Base-by-base conservation (phyloP, 2,329 filamentous ascomycete species). In the Tolypocladium nubicola region DNA sequence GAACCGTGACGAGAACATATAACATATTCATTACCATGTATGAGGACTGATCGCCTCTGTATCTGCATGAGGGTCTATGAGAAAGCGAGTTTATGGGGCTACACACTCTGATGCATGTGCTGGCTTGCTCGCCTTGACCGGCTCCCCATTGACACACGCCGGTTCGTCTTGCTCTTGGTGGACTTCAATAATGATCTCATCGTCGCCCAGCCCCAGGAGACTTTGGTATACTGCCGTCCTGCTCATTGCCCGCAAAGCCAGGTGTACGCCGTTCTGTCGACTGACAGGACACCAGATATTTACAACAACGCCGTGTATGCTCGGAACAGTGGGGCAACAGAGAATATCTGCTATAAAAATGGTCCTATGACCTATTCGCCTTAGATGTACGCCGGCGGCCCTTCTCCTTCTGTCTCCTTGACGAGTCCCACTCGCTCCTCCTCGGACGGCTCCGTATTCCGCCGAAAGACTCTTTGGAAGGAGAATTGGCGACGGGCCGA, bases 341-440 rank as follows among this genome's bases (percentile, higher is more conserved):
- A 45, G 16, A 4, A 16, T 4, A 14, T 21, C 30, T 11, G 30
- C 19, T 4, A 10, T 8, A 21, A 3, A 14, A 16, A 47, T 16
- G 4, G 3, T 14, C 30, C 30, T 1, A 21, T 13, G 10, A 52
- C n/a, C 47, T 50, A n/a, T 35, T 50, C 19, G 7, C 13, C 21
- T 49, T 54, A 60, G 16, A 56, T 45, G 21, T 56, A 58, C 49
- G 33, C 43, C 16, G 38, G 54, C 6, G 53, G 52, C 19, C 52
- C 52, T n/a, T 55, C 53, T 45, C 53, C 23, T 19, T 41, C 23
- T 4, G 50, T 43, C 23, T 88, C 87, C 63, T 87, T 87, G n/a
- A 96, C 90, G 5, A 96, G 80, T 0, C 90, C 91, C 8, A 93
- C 71, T 21, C 83, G 78, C 72, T 96, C 91, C 73, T 96, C 91